Evolutionary conservation across 2,329 filamentous ascomycete species (phyloP).

Genomic region (Macrophomina tecta): DNA sequence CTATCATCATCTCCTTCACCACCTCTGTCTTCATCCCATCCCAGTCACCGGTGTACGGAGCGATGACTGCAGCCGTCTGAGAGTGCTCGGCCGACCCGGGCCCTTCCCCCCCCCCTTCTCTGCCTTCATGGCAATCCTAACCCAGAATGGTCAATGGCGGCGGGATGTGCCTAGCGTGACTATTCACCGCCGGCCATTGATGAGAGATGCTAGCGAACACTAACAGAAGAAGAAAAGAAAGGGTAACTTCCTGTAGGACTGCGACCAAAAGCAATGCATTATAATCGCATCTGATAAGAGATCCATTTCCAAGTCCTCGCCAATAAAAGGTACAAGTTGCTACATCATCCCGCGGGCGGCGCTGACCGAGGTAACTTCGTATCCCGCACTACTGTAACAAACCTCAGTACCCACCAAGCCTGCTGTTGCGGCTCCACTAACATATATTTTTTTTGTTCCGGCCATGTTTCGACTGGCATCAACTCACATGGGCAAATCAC

Average conservation of each 20-base stretch:
- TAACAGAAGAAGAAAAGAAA: background rate
- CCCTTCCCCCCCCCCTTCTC: background rate
- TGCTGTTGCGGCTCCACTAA: background rate
- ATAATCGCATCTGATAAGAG: background rate
- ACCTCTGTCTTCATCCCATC: background rate
- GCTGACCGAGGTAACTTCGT: slow-evolving; percentile 1
- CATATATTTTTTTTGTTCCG: no score
- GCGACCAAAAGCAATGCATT: background rate
- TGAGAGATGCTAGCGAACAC: background rate
- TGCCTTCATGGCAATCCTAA: background rate
- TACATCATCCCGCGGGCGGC: slow-evolving; percentile 7
- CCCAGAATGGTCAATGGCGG: background rate
- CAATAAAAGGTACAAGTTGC: background rate
- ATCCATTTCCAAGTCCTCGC: background rate
- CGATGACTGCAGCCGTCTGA: background rate
- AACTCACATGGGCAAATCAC: background rate
- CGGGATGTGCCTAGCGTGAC: background rate
- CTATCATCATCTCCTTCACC: background rate
- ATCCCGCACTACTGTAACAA: slow-evolving; percentile 7
- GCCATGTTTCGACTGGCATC: background rate
- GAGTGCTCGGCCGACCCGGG: background rate
- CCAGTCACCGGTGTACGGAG: slow-evolving; percentile 11
- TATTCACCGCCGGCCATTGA: slow-evolving; percentile 2
- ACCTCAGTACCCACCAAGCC: slow-evolving; percentile 3
- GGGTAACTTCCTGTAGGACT: background rate